Base-by-base conservation (phyloP, 2,329 filamentous ascomycete species). In the Chaetomium globosum region DNA sequence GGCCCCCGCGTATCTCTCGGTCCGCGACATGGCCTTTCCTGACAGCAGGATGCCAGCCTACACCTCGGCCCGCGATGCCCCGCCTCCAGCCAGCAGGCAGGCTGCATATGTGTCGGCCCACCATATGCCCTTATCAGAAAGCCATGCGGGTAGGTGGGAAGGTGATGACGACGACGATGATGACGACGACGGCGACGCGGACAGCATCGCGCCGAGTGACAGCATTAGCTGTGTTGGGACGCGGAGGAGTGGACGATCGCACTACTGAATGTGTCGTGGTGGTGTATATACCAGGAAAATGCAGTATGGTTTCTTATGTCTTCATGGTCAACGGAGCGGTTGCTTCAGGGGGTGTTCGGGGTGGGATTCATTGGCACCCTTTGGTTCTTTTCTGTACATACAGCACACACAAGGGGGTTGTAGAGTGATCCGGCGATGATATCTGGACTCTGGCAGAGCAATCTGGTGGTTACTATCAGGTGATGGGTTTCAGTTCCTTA, bases 191-290 rank as follows among this genome's bases (percentile, higher is more conserved):
- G 80, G 83, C 48, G 83, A 86, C 68, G 75, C 76, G 59, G 80
- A 78, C 57, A 87, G 83, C 70, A 77, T 88, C 43, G 84, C 81
- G 52, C 86, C 86, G 1, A 83, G 81, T 70, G 86, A 88, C 72
- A 88, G 85, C 71, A 86, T 88, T 63, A 87, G 85, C 73, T 85
- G 83, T 69, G 80, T 87, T n/a, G 85, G 84, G 26, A 80, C 73
- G 67, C 75, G 78, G 51, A 75, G 74, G 64, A 73, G 73, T 51
- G 68, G 71, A 23, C 71, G 73, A 7, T n/a, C 46, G n/a, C 46
- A 48, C 46, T 48, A 48, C n/a, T 48, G 8, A 48, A 6, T n/a
- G 46, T 10, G 2, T 19, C n/a, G 16, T 43, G 39, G 16, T n/a
- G 13, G 5, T 43, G 16, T n/a, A 23, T 10, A 23, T 48, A 48